A percentile compares a stretch with the other conserved stretches of the same genome.
phyloP scores from a whole-genome alignment of 2,329 filamentous ascomycete species.

The Tetracladium maxilliforme region DNA sequence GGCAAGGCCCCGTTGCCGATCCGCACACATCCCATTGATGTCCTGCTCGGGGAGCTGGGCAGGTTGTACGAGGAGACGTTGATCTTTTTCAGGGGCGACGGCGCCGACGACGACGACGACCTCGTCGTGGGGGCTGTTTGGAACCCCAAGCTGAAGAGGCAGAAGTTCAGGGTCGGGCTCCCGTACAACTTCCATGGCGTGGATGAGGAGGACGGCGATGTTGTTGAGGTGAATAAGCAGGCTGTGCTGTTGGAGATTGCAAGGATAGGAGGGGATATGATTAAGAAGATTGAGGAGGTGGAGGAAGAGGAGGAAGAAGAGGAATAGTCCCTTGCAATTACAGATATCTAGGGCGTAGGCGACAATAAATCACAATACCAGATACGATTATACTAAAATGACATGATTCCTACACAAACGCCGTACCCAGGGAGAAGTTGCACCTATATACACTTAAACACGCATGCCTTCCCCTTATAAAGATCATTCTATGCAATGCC shows the following conservation, averaged over 20 bases:
- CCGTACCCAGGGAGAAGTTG: not conserved
- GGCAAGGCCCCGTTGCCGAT: slow-evolving; percentile 21
- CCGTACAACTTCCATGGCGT: slow-evolving; percentile 50
- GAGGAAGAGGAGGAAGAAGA: slow-evolving; percentile 1
- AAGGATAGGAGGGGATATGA: slow-evolving; percentile 49
- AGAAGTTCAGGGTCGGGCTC: slow-evolving; percentile 54
- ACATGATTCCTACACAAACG: not conserved
- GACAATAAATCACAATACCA: no score
- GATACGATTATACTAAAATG: not conserved
- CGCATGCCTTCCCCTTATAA: not conserved
- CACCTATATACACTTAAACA: not conserved
- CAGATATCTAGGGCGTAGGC: not conserved
- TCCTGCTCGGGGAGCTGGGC: slow-evolving; percentile 55
- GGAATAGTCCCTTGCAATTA: not conserved
- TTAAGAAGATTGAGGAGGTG: slow-evolving; percentile 47
- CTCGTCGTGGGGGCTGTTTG: slow-evolving; percentile 48
- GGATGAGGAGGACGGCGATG: slow-evolving; percentile 20
- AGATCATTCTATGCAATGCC: not conserved
- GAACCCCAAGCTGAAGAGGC: no score
- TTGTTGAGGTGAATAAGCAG: slow-evolving; percentile 48
- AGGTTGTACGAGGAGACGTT: slow-evolving; percentile 52
- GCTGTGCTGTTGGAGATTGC: slow-evolving; percentile 62
- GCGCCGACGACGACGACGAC: slow-evolving; percentile 38
- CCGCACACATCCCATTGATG: slow-evolving; percentile 35
- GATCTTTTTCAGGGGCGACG: slow-evolving; percentile 63